Percentiles rank a stretch among this genome's conserved stretches.
phyloP scores from a whole-genome alignment of 164 flowering plant species.

The Nymphaea thermarum region DNA sequence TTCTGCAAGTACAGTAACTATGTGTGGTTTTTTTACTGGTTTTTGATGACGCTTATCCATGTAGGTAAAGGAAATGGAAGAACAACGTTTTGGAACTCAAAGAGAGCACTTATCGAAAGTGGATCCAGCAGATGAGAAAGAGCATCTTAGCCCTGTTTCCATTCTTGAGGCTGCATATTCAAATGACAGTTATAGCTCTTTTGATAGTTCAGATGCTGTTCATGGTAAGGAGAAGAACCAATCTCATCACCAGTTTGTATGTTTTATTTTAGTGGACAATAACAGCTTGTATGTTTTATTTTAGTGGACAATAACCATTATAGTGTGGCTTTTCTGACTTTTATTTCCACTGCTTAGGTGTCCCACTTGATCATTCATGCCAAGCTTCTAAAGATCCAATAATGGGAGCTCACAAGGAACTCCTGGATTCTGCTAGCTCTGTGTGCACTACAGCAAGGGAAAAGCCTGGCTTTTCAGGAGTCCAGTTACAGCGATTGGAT shows the following conservation, averaged over 20 bases:
- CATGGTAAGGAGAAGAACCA: no score
- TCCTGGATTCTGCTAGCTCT: neutral
- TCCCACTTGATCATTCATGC: neutral
- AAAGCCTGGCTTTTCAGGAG: neutral
- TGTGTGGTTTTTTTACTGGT: no score
- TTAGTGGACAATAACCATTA: neutral
- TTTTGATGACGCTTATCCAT: no score
- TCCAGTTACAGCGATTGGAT: neutral
- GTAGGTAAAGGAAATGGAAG: neutral
- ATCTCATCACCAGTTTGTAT: neutral
- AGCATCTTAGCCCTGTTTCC: constrained; percentile 73
- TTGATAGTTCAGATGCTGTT: constrained; percentile 36
- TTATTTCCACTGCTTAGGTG: neutral
- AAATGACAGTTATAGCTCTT: constrained; percentile 63
- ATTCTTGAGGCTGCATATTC: constrained; percentile 56
- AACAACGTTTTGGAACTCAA: neutral
- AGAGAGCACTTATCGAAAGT: neutral
- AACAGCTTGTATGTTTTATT: neutral
- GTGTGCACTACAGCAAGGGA: neutral
- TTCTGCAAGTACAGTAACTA: no score
- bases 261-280: neutral
- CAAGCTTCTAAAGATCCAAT: neutral
- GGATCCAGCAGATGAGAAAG: constrained; percentile 11
- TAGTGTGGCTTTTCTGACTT: neutral
- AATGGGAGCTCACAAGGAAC: neutral